A percentile compares a stretch with the other conserved stretches of the same genome.
Evolutionary conservation across 2,329 filamentous ascomycete genomes (phyloP).

Genomic region (Pseudogymnoascus sp.): DNA sequence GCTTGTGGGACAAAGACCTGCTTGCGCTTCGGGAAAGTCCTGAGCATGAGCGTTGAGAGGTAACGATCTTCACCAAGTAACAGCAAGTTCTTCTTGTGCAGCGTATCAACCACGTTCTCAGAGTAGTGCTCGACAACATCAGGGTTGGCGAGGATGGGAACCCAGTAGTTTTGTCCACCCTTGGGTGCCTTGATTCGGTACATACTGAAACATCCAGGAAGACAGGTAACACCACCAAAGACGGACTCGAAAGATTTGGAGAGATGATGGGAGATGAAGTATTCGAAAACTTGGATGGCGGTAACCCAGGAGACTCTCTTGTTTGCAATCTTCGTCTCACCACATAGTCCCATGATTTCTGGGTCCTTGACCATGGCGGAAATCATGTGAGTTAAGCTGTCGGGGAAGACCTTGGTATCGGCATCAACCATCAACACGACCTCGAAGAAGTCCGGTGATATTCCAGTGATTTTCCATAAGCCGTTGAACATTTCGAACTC

Average conservation of each 20-base stretch:
- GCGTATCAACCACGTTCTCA: conserved; percentile 94
- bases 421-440: conserved; percentile 98
- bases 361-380: conserved; percentile 99
- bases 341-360: conserved; percentile 97
- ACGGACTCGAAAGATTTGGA: conserved; percentile 97
- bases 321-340: conserved; percentile 99
- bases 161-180: conserved; percentile 98
- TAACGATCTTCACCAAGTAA: conserved; percentile 91
- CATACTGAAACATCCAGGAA: conserved; percentile 99
- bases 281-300: conserved; percentile 98
- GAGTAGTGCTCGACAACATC: conserved; percentile 99
- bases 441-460: conserved; percentile 96
- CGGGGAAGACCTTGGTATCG: conserved; percentile 97
- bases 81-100: conserved; percentile 95
- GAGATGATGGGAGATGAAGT: conserved; percentile 97
- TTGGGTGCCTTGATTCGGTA: conserved; percentile 99
- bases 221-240: conserved; percentile 96
- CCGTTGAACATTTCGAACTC: conserved; percentile 99
- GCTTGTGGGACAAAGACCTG: conserved; percentile 98
- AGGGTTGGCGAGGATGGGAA: conserved; percentile 94
- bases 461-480: conserved; percentile 96
- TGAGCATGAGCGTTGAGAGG: conserved; percentile 92
- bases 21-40: conserved; percentile 97
- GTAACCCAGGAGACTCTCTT: conserved; percentile 92
- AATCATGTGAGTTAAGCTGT: conserved; percentile 97